Evolutionary conservation across 257 asterid species (phyloP).

Genomic region (Asclepias syriaca): DNA sequence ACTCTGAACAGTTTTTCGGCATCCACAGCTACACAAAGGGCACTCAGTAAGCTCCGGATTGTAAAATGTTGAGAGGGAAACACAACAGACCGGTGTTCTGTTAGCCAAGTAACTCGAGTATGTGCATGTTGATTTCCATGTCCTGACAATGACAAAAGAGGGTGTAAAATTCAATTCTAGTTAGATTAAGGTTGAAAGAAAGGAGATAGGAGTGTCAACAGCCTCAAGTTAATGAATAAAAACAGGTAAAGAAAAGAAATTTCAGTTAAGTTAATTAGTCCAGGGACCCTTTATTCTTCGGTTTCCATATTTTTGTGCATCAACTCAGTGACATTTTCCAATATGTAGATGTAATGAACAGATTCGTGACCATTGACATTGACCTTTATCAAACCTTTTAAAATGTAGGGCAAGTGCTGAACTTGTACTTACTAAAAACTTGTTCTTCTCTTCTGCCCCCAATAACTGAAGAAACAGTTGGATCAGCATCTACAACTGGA

Average conservation of each 20-base stretch:
- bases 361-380: background rate
- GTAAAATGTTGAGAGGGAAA: conserved; percentile 68
- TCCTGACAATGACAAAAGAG: conserved; percentile 29
- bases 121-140: conserved; percentile 66
- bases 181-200: too few species aligned
- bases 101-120: conserved; percentile 51
- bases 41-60: conserved; percentile 49
- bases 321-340: background rate
- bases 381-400: background rate
- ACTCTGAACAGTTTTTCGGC: conserved; percentile 31
- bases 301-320: background rate
- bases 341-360: background rate
- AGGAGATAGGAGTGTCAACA: too few species aligned
- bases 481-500: conserved; percentile 35
- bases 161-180: too few species aligned
- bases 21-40: conserved; percentile 71
- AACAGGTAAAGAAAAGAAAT: too few species aligned
- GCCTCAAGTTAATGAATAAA: too few species aligned
- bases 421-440: conserved; percentile 46
- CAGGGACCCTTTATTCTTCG: background rate
- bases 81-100: conserved; percentile 53
- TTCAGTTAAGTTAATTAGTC: background rate
- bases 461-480: conserved; percentile 45
- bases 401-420: background rate
- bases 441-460: conserved; percentile 61